These are phyloP conservation scores for Salix udensis DNA, from an alignment of 345 rosid species.

Conservation along the genomic window DNA sequence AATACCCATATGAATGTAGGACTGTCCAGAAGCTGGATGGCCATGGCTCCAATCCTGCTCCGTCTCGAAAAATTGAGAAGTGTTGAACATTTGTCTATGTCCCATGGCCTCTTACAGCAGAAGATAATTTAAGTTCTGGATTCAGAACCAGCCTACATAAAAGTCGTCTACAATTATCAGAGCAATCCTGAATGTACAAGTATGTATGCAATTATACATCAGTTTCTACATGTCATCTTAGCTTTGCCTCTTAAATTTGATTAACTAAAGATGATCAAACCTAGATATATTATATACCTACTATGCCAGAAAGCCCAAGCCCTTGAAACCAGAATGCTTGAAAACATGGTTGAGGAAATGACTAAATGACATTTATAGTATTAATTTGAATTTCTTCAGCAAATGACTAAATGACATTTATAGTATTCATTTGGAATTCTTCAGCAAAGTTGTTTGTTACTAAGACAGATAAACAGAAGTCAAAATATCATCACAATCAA, in stretches of 20 bases:
- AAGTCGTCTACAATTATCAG: neutral
- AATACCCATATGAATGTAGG: slow-evolving; percentile 6
- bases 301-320: neutral
- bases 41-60: slow-evolving; percentile 13
- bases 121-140: neutral
- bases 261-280: neutral
- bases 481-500: neutral
- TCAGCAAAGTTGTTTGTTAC: neutral
- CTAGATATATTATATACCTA: neutral
- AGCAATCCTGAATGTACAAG: neutral
- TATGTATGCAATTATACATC: neutral
- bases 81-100: slow-evolving; percentile 11
- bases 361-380: neutral
- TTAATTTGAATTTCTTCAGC: no score
- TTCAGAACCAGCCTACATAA: slow-evolving; percentile 14
- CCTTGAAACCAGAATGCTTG: neutral
- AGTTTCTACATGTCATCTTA: neutral
- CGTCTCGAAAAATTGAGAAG: slow-evolving; percentile 8
- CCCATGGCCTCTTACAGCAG: slow-evolving; percentile 14
- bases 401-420: neutral
- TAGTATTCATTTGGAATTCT: neutral
- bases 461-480: neutral
- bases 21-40: slow-evolving; percentile 1
- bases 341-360: neutral
- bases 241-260: neutral